Base-by-base conservation (phyloP, 1,139 yeast genomes). In the Yamadazyma spencermartinsiae region DNA sequence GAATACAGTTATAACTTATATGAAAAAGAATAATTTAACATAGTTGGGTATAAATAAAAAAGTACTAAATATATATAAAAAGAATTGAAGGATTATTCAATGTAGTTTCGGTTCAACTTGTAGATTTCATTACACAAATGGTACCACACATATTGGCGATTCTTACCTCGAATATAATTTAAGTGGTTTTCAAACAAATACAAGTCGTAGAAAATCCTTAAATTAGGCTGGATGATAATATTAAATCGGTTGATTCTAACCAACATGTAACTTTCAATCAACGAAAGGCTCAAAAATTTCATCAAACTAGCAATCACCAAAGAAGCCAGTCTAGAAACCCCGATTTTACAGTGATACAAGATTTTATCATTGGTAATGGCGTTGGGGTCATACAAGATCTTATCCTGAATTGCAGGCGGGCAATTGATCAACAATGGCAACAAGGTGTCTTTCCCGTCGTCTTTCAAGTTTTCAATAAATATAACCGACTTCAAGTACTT, bases 221-320 rank as follows among this genome's bases (percentile, higher is more conserved):
- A 68, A 58, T 88, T 89, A 4, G 97, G 98, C 60, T 89, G 97
- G 45, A 90, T 87, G 31, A 89, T 87, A 37, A 89, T 87, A 58
- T 89, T 89, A 50, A 89, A 74, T 34, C 98, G 68, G 38, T 95
- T 76, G 4, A 88, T 95, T 38, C 97, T 67, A 19, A 88, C 95
- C 61, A 72, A 83, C 52, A 88, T 63, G 55, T 88, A 89, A 3
- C 95, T 90, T 36, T 84, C 72, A 12, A 89, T 74, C 30, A 89
- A 62, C 33, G 81, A 80, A 42, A 86, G 69, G 20, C 76, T 68
- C 42, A 80, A 65, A 37, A 86, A 65, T 48, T 80, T 82, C 95
- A 89, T 88, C 41, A 87, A 83, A 54, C 86, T 90, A 3, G 97
- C 96, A 46, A 89, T 86, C 49, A 95, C 85, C 29, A 90, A 85